A percentile compares a stretch with the other conserved stretches of the same genome.
phyloP scores from a whole-genome alignment of 306 rosid species.

The Hippophae gyantsensis region DNA sequence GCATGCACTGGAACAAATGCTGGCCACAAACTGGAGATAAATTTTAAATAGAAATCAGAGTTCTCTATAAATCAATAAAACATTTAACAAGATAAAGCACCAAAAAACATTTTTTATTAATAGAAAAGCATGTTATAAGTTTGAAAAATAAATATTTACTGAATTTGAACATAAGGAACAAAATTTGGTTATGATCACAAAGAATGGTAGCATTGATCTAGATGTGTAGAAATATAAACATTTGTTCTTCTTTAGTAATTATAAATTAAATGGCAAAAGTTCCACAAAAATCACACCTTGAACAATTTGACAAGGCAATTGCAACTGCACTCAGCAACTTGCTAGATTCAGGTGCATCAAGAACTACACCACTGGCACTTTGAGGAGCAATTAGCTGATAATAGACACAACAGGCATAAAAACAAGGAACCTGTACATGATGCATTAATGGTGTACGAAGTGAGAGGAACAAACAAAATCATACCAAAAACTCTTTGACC shows the following conservation, averaged over 20 bases:
- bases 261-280: slow-evolving; percentile 4
- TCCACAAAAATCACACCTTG: slow-evolving; percentile 41
- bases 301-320: slow-evolving; percentile 92
- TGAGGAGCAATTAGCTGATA: slow-evolving; percentile 86
- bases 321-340: slow-evolving; percentile 94
- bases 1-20: slow-evolving; percentile 95
- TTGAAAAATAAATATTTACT: not conserved
- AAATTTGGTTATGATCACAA: not conserved
- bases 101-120: not conserved
- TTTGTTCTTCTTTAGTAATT: slow-evolving; percentile 7
- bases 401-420: slow-evolving; percentile 17
- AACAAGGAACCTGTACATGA: slow-evolving; percentile 1
- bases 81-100: not conserved
- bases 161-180: slow-evolving; percentile 3
- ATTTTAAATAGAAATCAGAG: slow-evolving; percentile 20
- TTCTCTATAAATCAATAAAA: not conserved
- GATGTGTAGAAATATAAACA: not conserved
- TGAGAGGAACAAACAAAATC: slow-evolving; percentile 17
- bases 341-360: slow-evolving; percentile 92
- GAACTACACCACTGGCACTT: slow-evolving; percentile 95
- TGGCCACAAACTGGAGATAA: slow-evolving; percentile 76
- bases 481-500: slow-evolving; percentile 82
- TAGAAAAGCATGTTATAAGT: not conserved
- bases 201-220: not conserved
- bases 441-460: slow-evolving; percentile 1